Base-by-base conservation (phyloP, 352 stramenopile genomes). In the Phytophthora boehmeriae region DNA sequence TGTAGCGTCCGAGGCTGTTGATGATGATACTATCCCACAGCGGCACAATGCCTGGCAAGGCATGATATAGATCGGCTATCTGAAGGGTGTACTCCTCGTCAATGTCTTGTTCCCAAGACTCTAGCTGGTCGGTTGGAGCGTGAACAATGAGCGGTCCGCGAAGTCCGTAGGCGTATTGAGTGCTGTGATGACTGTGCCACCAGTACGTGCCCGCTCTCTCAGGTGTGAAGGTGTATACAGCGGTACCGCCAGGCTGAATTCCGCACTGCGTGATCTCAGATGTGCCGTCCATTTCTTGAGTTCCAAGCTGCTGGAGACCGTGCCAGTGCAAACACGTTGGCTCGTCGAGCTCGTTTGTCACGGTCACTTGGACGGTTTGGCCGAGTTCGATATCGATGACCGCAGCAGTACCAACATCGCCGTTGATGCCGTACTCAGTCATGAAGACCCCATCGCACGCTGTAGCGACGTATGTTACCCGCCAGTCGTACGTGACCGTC, bases 231-330 rank as follows among this genome's bases (percentile, higher is more conserved):
- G 57, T 55, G 63, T 75, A 75, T 20, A 68, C 27, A n/a, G 63
- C 45, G 1, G 54, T 51, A 2, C 45, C 49, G 2, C 64, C 59
- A 0, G 69, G 9, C 2, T 44, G 35, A 20, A 73, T 73, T 1
- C 34, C 47, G 36, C 69, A 78, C 41, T 78, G 69, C 20, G 69
- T 75, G 50, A 78, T 56, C 50, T 59, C 54, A n/a, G 70, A 78
- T 1, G 57, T 47, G 16, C 66, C 70, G 30, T 75, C 70, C 70
- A 71, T 76, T 58, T 70, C 64, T 64, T 67, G 56, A 19, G 66
- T 76, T 6, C 61, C 66, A 10, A 66, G 54, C 22, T 76, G 68
- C 8, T 63, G 47, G 2, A 78, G 56, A 4, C 69, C 69, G 54
- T 78, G 70, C 70, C 70, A 78, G 23, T 78, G 70, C 28, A 75